Conservation (phyloP, 2,329 filamentous ascomycete genomes). For the Colletotrichum chlorophyti region DNA sequence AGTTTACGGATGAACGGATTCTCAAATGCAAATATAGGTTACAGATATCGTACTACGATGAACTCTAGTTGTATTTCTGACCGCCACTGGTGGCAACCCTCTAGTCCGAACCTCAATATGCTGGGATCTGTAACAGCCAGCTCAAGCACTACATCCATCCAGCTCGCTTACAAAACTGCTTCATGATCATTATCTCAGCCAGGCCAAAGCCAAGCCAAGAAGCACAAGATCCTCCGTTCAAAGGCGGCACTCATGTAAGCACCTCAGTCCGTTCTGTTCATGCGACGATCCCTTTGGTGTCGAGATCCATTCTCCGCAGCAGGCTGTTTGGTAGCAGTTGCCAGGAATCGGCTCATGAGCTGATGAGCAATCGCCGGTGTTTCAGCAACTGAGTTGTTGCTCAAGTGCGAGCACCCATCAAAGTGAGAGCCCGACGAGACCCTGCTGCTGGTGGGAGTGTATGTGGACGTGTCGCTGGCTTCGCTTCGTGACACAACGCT, state of each 20-base stretch:
- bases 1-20: too few species aligned
- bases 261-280: neutral
- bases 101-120: neutral
- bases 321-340: neutral
- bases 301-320: neutral
- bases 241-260: neutral
- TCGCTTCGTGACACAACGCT: conserved; percentile 22
- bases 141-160: neutral
- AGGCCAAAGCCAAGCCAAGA: neutral
- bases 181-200: neutral
- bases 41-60: too few species aligned
- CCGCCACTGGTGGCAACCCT: neutral
- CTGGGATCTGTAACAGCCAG: neutral
- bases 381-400: conserved; percentile 16
- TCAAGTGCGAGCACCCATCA: conserved; percentile 13
- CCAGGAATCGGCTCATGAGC: conserved; percentile 14
- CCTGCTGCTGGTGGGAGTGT: conserved; percentile 18
- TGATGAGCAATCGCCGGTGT: conserved; percentile 21
- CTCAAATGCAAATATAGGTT: too few species aligned
- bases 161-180: neutral
- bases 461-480: conserved; percentile 3
- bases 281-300: neutral
- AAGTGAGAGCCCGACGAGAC: conserved; percentile 17
- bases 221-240: neutral
- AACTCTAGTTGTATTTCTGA: too few species aligned